Conservation (phyloP, 2,329 filamentous ascomycete species). For the Stachybotrys chlorohalonatus region DNA sequence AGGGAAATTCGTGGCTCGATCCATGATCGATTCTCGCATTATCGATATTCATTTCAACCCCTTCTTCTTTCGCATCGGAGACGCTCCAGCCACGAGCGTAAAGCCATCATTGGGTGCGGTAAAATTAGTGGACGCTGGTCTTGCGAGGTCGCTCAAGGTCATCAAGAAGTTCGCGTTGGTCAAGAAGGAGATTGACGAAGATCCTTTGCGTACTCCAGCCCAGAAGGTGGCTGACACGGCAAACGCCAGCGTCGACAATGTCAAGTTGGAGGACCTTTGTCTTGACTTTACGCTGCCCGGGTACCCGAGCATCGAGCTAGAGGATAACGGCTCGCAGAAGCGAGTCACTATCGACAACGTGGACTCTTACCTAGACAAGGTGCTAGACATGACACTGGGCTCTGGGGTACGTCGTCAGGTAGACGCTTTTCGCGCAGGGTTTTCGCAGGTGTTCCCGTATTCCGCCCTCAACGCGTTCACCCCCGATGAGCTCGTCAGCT, state of each 20-base stretch:
- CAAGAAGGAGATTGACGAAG: slow-evolving; percentile 74
- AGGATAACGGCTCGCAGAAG: slow-evolving; percentile 63
- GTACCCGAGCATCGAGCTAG: slow-evolving; percentile 76
- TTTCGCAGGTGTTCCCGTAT: slow-evolving; percentile 95
- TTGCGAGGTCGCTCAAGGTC: slow-evolving; percentile 77
- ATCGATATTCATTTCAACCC: slow-evolving; percentile 97
- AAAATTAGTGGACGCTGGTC: slow-evolving; percentile 75
- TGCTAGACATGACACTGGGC: slow-evolving; percentile 88
- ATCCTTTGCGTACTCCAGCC: slow-evolving; percentile 52
- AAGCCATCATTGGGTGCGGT: slow-evolving; percentile 82
- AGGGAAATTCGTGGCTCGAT: slow-evolving; percentile 93
- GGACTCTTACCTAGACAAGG: slow-evolving; percentile 76
- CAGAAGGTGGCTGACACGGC: slow-evolving; percentile 65
- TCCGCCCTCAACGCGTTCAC: slow-evolving; percentile 88
- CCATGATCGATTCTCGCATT: slow-evolving; percentile 96
- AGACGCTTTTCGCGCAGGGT: slow-evolving; percentile 82
- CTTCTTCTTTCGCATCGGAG: slow-evolving; percentile 91
- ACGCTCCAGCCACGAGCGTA: slow-evolving; percentile 51
- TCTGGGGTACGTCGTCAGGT: slow-evolving; percentile 80
- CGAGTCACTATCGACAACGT: slow-evolving; percentile 85
- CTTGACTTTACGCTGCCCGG: slow-evolving; percentile 94
- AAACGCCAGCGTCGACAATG: slow-evolving; percentile 64
- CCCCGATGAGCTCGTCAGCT: slow-evolving; percentile 84
- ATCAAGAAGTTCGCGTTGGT: slow-evolving; percentile 79
- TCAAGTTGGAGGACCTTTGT: slow-evolving; percentile 74